Evolutionary conservation across 495 filamentous ascomycete genomes (phyloP).

Genomic region (Xylaria venustula): DNA sequence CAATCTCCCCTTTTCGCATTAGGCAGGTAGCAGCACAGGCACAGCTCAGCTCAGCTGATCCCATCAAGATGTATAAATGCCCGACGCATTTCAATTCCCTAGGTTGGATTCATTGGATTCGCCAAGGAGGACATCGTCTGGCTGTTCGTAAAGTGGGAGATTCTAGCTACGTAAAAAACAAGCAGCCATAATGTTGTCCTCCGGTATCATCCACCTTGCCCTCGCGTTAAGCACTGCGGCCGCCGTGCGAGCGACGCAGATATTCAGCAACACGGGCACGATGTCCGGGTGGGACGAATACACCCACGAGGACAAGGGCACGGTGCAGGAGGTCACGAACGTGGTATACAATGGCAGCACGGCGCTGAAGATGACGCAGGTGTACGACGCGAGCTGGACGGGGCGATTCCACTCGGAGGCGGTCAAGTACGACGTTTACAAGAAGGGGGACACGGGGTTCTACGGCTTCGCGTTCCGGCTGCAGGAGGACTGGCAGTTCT

Average conservation of each 20-base stretch:
- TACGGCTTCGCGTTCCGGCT: constrained; percentile 59
- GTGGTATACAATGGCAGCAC: constrained; percentile 42
- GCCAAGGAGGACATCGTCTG: background rate
- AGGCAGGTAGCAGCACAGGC: background rate
- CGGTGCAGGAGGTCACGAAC: constrained; percentile 47
- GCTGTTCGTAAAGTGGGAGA: background rate
- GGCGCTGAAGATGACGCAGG: constrained; percentile 54
- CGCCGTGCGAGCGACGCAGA: constrained; percentile 24
- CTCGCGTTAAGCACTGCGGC: constrained; percentile 25
- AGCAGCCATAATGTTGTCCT: constrained; percentile 14
- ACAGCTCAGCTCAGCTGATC: too few species aligned
- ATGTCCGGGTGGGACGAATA: constrained; percentile 45
- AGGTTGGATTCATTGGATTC: background rate
- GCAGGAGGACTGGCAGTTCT: constrained; percentile 49
- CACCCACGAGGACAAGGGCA: constrained; percentile 47
- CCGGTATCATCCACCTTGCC: background rate
- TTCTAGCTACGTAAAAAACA: background rate
- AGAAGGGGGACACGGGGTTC: constrained; percentile 49
- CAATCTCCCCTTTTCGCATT: background rate
- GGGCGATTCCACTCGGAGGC: constrained; percentile 60
- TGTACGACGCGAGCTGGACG: constrained; percentile 44
- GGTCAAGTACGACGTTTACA: constrained; percentile 45
- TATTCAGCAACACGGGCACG: constrained; percentile 54
- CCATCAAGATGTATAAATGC: background rate
- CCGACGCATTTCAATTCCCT: background rate